Base-by-base conservation (phyloP, 441 rosid species). In the Gossypium davidsonii region DNA sequence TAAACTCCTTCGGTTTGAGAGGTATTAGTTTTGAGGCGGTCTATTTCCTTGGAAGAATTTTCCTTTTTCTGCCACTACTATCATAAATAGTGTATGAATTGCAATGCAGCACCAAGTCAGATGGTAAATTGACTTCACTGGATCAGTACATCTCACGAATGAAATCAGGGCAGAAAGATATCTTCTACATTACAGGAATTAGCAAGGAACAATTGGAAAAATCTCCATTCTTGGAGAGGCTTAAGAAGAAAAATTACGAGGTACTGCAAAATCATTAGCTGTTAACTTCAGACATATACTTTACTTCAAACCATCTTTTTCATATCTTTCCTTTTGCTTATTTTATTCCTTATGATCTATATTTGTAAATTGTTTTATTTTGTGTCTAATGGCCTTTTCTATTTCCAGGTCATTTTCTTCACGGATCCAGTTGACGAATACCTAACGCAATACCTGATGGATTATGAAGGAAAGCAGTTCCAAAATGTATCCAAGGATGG, bases 401-500 rank as follows among this genome's bases (percentile, higher is more conserved):
- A 49, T 74, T 73, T 53, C 31, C 91, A 94, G 97, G 98, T 94
- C 56, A 94, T 94, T 77, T 94, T 84, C 88, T 94, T 94, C 92
- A 94, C 90, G 0, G 97, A 92, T 82, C 97, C 97, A 3, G 97
- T 92, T 62, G 98, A 92, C 76, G 97, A 94, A 72, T 92, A 94
- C 86, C 81, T 94, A 88, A 92, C 91, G 98, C 98, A 92, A 81
- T 94, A 94, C 72, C 80, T 92, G 82, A 94, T 94, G 97, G 98
- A 94, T 31, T 92, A 94, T 73, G 96, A 92, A 73, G 96, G 87
- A 78, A 88, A 83, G 75, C 90, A 94, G 65, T 94, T 94, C 87
- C 98, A 94, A 80, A 94, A 94, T 77, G 98, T 92, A 51, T 92
- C 97, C 37, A 91, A 94, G 75, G 98, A 94, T 84, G 98, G 97